Conservation (phyloP, 2,329 filamentous ascomycete species). For the Dryadomyces sulphureus region DNA sequence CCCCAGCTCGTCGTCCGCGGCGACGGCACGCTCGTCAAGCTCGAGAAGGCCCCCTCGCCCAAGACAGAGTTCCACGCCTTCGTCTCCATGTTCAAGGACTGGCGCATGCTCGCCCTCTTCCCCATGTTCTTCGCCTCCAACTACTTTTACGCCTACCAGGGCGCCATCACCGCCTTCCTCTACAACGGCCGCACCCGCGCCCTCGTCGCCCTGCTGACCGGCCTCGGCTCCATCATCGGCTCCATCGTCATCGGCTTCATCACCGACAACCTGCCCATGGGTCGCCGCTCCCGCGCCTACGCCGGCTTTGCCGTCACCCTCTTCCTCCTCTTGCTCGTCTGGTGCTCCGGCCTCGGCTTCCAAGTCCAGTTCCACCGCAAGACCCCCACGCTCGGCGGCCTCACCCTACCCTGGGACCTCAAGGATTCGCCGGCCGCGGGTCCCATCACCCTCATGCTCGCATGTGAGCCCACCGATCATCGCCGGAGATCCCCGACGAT, state of each 20-base stretch:
- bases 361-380: slow-evolving; percentile 33
- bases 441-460: slow-evolving; percentile 14
- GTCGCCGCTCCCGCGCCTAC: slow-evolving; percentile 46
- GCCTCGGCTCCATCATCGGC: slow-evolving; percentile 56
- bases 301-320: slow-evolving; percentile 42
- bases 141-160: slow-evolving; percentile 76
- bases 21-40: slow-evolving; percentile 53
- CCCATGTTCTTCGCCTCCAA: slow-evolving; percentile 69
- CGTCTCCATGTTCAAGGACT: slow-evolving; percentile 47
- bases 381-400: slow-evolving; percentile 8
- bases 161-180: slow-evolving; percentile 52
- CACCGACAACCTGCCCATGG: slow-evolving; percentile 40
- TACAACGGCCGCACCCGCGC: slow-evolving; percentile 63
- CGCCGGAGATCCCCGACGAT: too few species aligned
- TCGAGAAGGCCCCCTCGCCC: slow-evolving; percentile 51
- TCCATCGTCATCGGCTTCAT: slow-evolving; percentile 49
- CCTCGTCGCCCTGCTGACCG: slow-evolving; percentile 60
- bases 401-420: slow-evolving; percentile 15
- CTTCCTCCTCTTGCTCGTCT: slow-evolving; percentile 47
- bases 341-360: slow-evolving; percentile 58
- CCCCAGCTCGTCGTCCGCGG: slow-evolving; percentile 58
- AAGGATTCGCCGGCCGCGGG: slow-evolving; percentile 12
- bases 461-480: slow-evolving; percentile 4
- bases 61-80: slow-evolving; percentile 67
- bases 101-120: slow-evolving; percentile 18